Base-by-base conservation (phyloP, 106 monocot genomes). In the Acorus calamus region DNA sequence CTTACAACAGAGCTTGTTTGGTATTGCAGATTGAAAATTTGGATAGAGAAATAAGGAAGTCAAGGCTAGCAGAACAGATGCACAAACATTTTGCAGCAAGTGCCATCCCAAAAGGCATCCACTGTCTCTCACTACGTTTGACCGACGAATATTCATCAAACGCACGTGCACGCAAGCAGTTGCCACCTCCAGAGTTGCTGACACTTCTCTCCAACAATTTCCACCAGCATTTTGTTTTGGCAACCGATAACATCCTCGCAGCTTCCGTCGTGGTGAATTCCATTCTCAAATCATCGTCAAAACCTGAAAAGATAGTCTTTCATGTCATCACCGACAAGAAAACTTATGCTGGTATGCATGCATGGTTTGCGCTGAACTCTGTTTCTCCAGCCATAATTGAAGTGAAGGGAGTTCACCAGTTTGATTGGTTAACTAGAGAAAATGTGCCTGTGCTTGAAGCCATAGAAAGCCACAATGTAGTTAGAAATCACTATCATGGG, bases 251-350 rank as follows among this genome's bases (percentile, higher is more conserved):
- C 67, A 80, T 94, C 51, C 89, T 94, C 63, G 89, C 94, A 41
- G 86, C 86, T 64, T 86, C 89, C 42, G 94, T 89, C 46, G 94
- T 89, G 44, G 86, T 94, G 3, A 75, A 58, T 42, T 94, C 94
- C 53, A 71, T 77, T 50, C 76, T 89, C 49, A 73, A 47, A 12
- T 81, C 86, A 77, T 86, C 83, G 59, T 68, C 69, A 47, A 69
- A 67, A 62, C 83, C 94, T 58, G 81, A 84, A 48, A 89, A 73
- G 59, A 70, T 94, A 42, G 86, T 94, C 14, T 89, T 94, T 54
- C 94, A 94, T 81, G 83, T 94, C n/a, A 94, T 94, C 52, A 94
- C 94, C 53, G 94, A 94, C 65, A 94, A 94, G 73, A 94, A 94
- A 64, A 94, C 94, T 5, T 94, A 86, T 73, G 83, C 94, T 47